Evolutionary conservation across 805 yeast genomes (phyloP), one percentile per base, ranked within the genome.

Genomic region (Tanozyma kutaoensis): DNA sequence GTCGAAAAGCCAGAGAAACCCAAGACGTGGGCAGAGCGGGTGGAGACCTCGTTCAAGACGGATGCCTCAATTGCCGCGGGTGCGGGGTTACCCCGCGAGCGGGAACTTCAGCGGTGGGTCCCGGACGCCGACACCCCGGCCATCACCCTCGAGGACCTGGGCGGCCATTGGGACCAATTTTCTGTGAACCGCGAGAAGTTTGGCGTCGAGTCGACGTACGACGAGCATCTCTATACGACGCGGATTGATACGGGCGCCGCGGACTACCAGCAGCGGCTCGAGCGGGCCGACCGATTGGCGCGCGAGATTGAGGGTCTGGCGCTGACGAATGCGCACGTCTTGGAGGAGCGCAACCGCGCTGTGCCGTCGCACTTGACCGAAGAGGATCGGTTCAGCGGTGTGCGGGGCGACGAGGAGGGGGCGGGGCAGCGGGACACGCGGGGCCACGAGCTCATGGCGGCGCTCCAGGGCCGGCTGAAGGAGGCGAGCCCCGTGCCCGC

Each of bases 381-480:
- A 55, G 98, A 91, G 51, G 95, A 86, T 50, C 80, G 80, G 52
- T 91, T 86, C 46, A 84, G 95, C 4, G 96, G 96, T 27, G 98
- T 39, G 12, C 41, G 33, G 11, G 19, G 22, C 5, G 30, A 85
- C 24, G 12, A 20, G 21, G 21, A 5, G 12, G 5, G 5, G 17
- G 17, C 17, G 5, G 17, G 7, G 7, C 10, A 4, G 12, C n/a
- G 12, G 5, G 74, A 67, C 32, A 69, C 91, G 43, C 60, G 72
- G 30, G 69, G 67, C 15, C 57, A 50, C 24, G 67, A 61, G 29
- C 50, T 63, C 31, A 59, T 62, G 63, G 69, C 68, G 4, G 62
- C 68, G 5, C 52, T 64, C 25, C n/a, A n/a, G n/a, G n/a, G n/a
- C n/a, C n/a, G n/a, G n/a, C n/a, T n/a, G n/a, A n/a, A n/a, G n/a